Percentiles rank a stretch among this genome's conserved stretches.
phyloP scores from a whole-genome alignment of 2,329 filamentous ascomycete genomes.

The Pseudogymnoascus sp. region DNA sequence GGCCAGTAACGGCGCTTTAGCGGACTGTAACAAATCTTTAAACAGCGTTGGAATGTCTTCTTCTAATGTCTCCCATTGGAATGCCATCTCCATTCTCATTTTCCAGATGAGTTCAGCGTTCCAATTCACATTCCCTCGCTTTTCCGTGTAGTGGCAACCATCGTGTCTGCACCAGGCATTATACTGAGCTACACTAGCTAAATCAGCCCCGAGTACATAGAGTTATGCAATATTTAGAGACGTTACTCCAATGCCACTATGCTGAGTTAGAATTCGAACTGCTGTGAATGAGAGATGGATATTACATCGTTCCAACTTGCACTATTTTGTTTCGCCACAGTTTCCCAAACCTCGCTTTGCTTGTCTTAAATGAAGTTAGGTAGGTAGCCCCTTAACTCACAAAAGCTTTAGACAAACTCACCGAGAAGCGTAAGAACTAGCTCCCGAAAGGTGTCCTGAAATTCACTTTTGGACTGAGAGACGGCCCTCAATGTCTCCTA shows the following conservation, averaged over 20 bases:
- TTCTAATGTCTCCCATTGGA: conserved; percentile 25
- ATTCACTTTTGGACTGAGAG: background rate
- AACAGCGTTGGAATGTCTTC: conserved; percentile 22
- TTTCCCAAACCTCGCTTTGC: conserved; percentile 15
- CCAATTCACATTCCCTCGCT: conserved; percentile 22
- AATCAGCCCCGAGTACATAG: background rate
- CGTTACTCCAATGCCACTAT: conserved; percentile 19
- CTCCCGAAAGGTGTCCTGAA: conserved; percentile 14
- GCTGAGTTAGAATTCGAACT: conserved; percentile 9
- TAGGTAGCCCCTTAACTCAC: background rate
- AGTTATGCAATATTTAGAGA: background rate
- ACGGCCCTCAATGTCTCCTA: conserved; percentile 10
- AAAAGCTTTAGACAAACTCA: conserved; percentile 10
- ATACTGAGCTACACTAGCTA: conserved; percentile 22
- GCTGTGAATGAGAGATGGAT: conserved; percentile 9
- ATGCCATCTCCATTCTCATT: conserved; percentile 27
- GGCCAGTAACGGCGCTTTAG: conserved; percentile 10
- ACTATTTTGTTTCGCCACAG: conserved; percentile 8
- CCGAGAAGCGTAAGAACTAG: conserved; percentile 13
- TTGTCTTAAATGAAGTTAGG: conserved; percentile 13
- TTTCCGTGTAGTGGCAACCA: conserved; percentile 19
- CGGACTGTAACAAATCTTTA: conserved; percentile 13
- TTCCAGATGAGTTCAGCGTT: conserved; percentile 29
- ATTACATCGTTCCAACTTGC: conserved; percentile 10
- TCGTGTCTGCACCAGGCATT: conserved; percentile 27